phyloP scores from a whole-genome alignment of 441 rosid species.

The Populus hybrid region DNA sequence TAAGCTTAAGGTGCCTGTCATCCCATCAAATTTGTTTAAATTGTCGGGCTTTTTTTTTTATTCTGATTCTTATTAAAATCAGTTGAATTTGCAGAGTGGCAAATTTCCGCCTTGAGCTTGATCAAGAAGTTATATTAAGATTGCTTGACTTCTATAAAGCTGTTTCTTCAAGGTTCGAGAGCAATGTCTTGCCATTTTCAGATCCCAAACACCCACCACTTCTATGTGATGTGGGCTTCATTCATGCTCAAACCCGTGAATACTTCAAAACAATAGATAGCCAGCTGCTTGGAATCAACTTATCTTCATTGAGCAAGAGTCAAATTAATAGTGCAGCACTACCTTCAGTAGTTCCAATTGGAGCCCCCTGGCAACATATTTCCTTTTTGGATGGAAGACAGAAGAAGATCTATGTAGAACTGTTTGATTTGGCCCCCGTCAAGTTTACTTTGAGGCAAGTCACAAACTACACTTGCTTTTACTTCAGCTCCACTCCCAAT shows the following conservation, averaged over 20 bases:
- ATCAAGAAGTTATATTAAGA: slow-evolving; percentile 73
- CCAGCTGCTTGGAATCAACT: slow-evolving; percentile 34
- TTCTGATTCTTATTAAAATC: slow-evolving; percentile 26
- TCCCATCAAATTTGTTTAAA: slow-evolving; percentile 11
- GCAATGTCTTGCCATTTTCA: slow-evolving; percentile 52
- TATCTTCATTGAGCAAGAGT: slow-evolving; percentile 37
- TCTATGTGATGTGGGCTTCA: slow-evolving; percentile 35
- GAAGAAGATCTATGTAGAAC: slow-evolving; percentile 83
- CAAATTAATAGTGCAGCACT: slow-evolving; percentile 39
- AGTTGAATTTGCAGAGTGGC: slow-evolving; percentile 60
- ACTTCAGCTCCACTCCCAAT: slow-evolving; percentile 17
- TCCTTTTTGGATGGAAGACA: slow-evolving; percentile 79
- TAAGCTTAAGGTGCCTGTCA: slow-evolving; percentile 57
- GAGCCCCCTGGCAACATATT: slow-evolving; percentile 98
- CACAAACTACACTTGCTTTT: slow-evolving; percentile 9
- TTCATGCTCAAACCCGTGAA: slow-evolving; percentile 24
- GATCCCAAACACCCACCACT: slow-evolving; percentile 46
- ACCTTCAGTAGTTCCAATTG: slow-evolving; percentile 82
- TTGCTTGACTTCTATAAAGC: slow-evolving; percentile 68
- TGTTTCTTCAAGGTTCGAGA: slow-evolving; percentile 61
- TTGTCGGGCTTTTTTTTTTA: slow-evolving; percentile 13
- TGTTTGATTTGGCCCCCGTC: slow-evolving; percentile 75
- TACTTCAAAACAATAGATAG: slow-evolving; percentile 34
- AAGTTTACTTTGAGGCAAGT: slow-evolving; percentile 76
- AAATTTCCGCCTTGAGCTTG: slow-evolving; percentile 85